Conservation (phyloP, 495 filamentous ascomycete species). For the Aspergillus egyptiacus region DNA sequence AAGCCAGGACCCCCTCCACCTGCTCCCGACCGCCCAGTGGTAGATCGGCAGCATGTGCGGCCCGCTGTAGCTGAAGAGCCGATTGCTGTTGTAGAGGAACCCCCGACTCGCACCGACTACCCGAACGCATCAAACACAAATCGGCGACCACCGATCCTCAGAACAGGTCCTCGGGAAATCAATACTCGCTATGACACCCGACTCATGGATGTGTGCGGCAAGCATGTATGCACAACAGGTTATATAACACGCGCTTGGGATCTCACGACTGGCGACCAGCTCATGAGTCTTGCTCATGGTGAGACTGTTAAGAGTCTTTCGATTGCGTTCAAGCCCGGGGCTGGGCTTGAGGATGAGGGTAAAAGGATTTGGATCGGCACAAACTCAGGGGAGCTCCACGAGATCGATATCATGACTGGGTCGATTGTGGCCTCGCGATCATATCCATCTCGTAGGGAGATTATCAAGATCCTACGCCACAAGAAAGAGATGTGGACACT, state of each 20-base stretch:
- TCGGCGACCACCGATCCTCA: constrained; percentile 70
- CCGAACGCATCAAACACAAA: constrained; percentile 84
- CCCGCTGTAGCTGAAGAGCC: constrained; percentile 27
- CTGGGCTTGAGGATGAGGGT: constrained; percentile 71
- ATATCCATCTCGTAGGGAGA: constrained; percentile 74
- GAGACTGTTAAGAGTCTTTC: constrained; percentile 74
- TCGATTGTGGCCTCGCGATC: constrained; percentile 58
- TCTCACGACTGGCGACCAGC: constrained; percentile 67
- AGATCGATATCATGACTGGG: constrained; percentile 71
- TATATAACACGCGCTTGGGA: constrained; percentile 84
- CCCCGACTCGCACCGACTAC: constrained; percentile 49
- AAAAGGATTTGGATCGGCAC: constrained; percentile 85
- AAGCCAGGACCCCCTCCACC: constrained; percentile 18
- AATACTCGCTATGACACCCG: constrained; percentile 77
- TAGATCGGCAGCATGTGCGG: constrained; percentile 13
- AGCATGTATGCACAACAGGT: constrained; percentile 79
- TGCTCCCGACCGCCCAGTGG: constrained; percentile 21
- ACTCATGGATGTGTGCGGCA: constrained; percentile 79
- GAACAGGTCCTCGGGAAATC: constrained; percentile 66
- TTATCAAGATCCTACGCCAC: constrained; percentile 81
- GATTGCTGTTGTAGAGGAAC: constrained; percentile 23
- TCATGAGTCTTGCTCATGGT: constrained; percentile 73
- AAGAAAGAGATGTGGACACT: constrained; percentile 90
- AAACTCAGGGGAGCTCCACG: constrained; percentile 77
- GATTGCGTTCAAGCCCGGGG: constrained; percentile 76